Evolutionary conservation across 495 filamentous ascomycete species (phyloP).

Genomic region (Aspergillus olivimuriae): DNA sequence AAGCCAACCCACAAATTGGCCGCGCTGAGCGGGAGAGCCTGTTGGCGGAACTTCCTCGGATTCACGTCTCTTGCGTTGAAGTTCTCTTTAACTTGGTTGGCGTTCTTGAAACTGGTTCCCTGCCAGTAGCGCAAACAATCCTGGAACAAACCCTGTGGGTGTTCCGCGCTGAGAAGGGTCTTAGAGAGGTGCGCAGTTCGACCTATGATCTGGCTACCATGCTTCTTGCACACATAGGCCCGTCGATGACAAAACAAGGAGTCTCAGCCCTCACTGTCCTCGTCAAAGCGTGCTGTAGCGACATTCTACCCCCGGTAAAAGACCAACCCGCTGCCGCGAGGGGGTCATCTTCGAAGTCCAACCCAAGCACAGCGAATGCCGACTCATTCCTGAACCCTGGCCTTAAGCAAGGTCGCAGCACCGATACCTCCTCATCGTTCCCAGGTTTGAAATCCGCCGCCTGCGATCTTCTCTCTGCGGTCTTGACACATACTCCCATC

Average conservation of each 20-base stretch:
- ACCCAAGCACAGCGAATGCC: slow-evolving; percentile 39
- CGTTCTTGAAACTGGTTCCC: slow-evolving; percentile 45
- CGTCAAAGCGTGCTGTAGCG: slow-evolving; percentile 56
- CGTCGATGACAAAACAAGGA: slow-evolving; percentile 54
- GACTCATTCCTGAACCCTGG: slow-evolving; percentile 47
- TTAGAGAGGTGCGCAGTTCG: slow-evolving; percentile 50
- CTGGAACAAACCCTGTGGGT: slow-evolving; percentile 65
- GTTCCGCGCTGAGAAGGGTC: slow-evolving; percentile 54
- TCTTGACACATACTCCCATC: slow-evolving; percentile 55
- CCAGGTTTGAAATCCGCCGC: slow-evolving; percentile 42
- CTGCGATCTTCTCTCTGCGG: slow-evolving; percentile 50
- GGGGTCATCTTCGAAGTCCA: slow-evolving; percentile 31
- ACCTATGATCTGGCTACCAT: slow-evolving; percentile 51
- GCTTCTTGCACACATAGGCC: slow-evolving; percentile 55
- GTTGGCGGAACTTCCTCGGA: slow-evolving; percentile 60
- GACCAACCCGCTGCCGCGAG: slow-evolving; percentile 25
- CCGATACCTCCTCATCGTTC: slow-evolving; percentile 15
- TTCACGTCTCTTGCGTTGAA: slow-evolving; percentile 62
- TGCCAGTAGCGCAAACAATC: slow-evolving; percentile 50
- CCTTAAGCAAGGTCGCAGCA: slow-evolving; percentile 22
- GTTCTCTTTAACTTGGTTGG: slow-evolving; percentile 47
- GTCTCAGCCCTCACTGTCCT: slow-evolving; percentile 52
- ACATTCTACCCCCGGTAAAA: slow-evolving; percentile 47
- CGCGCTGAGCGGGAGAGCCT: slow-evolving; percentile 73
- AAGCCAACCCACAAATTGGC: slow-evolving; percentile 60